These are phyloP conservation scores for Ogataea hybrid DNA, from an alignment of 1,139 yeast genomes.

Conservation along the genomic window DNA sequence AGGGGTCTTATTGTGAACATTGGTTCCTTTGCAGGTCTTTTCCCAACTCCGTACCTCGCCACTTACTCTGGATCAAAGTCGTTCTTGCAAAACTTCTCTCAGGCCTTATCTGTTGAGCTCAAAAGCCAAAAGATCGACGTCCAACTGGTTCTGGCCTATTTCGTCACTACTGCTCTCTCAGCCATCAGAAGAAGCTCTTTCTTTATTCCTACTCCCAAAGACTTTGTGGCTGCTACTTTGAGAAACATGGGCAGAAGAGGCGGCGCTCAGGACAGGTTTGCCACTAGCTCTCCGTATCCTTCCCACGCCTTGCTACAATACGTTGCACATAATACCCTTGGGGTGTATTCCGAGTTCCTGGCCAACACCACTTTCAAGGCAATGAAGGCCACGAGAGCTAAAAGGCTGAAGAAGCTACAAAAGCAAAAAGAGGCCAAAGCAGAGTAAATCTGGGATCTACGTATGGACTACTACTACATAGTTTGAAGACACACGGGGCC, in stretches of 20 bases:
- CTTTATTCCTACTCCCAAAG: slow-evolving; percentile 77
- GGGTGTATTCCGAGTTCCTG: slow-evolving; percentile 73
- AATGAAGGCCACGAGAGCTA: slow-evolving; percentile 76
- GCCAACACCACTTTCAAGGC: slow-evolving; percentile 65
- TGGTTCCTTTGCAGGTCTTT: slow-evolving; percentile 96
- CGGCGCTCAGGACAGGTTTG: slow-evolving; percentile 91
- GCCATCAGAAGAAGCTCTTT: slow-evolving; percentile 77
- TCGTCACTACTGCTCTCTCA: slow-evolving; percentile 95
- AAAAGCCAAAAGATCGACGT: slow-evolving; percentile 71
- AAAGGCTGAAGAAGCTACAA: slow-evolving; percentile 76
- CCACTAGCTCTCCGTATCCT: slow-evolving; percentile 90
- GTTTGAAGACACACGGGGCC: neutral
- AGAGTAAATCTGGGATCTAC: neutral
- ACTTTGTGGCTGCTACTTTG: slow-evolving; percentile 71
- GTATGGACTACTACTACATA: neutral
- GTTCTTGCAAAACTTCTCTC: slow-evolving; percentile 89
- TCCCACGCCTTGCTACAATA: slow-evolving; percentile 92
- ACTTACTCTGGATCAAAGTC: slow-evolving; percentile 97
- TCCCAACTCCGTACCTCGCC: slow-evolving; percentile 91
- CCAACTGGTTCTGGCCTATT: slow-evolving; percentile 81
- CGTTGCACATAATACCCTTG: slow-evolving; percentile 72
- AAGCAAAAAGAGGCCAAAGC: slow-evolving; percentile 5
- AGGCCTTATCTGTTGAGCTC: slow-evolving; percentile 87
- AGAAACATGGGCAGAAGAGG: slow-evolving; percentile 73
- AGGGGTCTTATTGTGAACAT: slow-evolving; percentile 83